phyloP scores from a whole-genome alignment of 2,329 filamentous ascomycete species.

The Aspergillus bombycis region DNA sequence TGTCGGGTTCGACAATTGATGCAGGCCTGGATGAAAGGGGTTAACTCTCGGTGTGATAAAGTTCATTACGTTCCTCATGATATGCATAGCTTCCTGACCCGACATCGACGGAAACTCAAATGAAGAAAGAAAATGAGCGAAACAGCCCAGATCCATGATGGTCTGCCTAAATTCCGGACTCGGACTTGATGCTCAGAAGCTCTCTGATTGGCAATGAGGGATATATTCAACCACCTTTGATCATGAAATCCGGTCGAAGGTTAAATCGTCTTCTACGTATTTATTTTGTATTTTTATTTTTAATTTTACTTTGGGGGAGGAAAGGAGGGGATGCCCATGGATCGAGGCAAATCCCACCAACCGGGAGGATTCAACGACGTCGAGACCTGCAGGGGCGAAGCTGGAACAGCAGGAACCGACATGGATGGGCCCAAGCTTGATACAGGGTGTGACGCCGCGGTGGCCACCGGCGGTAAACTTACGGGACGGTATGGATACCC shows the following conservation, averaged over 20 bases:
- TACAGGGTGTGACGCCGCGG: not conserved
- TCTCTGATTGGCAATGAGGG: constrained; percentile 1
- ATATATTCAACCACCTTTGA: not conserved
- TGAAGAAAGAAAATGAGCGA: not conserved
- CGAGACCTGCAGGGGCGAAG: not conserved
- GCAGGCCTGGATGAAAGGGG: not conserved
- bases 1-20: not conserved
- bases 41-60: not conserved
- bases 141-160: not conserved
- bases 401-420: constrained; percentile 1
- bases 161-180: constrained; percentile 1
- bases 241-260: not conserved
- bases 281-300: no score
- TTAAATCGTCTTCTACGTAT: not conserved
- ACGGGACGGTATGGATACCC: not conserved
- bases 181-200: not conserved
- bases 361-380: not conserved
- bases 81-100: not conserved
- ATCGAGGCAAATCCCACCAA: not conserved
- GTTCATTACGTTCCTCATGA: not conserved
- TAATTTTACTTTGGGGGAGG: not conserved
- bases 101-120: not conserved
- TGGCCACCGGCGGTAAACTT: not conserved
- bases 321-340: not conserved
- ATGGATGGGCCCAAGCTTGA: not conserved